A percentile compares a stretch with the other conserved stretches of the same genome.
Evolutionary conservation across 176 grass and related monocot species (phyloP).

Genomic region (Puccinellia tenuiflora): DNA sequence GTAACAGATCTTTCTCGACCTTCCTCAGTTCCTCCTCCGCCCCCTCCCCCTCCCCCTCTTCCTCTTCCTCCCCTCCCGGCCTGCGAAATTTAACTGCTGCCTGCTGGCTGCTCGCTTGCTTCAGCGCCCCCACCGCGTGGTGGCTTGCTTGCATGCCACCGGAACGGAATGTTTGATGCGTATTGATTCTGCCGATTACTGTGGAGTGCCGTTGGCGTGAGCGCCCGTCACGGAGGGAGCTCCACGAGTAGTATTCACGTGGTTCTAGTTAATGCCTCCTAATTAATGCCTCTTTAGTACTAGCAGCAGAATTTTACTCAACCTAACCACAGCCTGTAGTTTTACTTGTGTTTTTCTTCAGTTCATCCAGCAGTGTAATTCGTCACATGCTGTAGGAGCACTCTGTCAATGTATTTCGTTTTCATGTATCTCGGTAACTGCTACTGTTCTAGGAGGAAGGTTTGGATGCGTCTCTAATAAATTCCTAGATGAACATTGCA

Average conservation of each 20-base stretch:
- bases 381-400: neutral
- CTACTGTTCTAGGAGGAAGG: neutral
- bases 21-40: no score
- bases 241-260: neutral
- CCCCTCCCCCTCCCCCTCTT: no score
- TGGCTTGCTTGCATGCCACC: neutral
- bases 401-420: neutral
- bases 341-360: neutral
- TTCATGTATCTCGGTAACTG: neutral
- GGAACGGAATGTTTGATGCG: neutral
- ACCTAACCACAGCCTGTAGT: neutral
- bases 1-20: conserved; percentile 56
- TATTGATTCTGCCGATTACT: conserved; percentile 9
- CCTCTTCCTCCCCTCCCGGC: neutral
- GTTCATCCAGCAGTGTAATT: neutral
- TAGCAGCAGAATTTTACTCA: neutral
- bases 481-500: neutral
- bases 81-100: neutral
- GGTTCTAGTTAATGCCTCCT: neutral
- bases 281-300: neutral
- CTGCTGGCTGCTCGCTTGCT: no score
- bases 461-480: neutral
- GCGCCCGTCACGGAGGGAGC: neutral
- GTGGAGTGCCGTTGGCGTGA: neutral
- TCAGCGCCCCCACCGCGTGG: no score